phyloP scores from a whole-genome alignment of 495 filamentous ascomycete genomes.

The Hypoxylon subgilvum region DNA sequence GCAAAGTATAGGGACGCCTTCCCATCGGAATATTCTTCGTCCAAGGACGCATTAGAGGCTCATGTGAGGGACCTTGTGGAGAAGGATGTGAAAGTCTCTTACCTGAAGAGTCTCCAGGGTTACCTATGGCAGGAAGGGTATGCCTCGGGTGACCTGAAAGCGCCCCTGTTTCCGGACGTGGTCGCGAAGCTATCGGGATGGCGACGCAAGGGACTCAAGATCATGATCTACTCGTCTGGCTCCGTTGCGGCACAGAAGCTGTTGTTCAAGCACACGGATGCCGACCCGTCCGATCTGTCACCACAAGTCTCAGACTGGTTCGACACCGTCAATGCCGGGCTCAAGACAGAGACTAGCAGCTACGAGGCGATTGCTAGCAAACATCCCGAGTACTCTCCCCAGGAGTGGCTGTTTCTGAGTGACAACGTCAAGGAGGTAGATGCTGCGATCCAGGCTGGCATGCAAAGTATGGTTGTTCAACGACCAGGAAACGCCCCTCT shows the following conservation, averaged over 20 bases:
- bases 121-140: constrained; percentile 74
- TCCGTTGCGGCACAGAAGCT: constrained; percentile 74
- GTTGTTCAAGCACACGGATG: constrained; percentile 69
- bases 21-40: constrained; percentile 60
- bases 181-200: constrained; percentile 60
- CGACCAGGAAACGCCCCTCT: constrained; percentile 68
- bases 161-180: constrained; percentile 73
- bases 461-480: constrained; percentile 65
- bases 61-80: constrained; percentile 69
- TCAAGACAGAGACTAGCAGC: constrained; percentile 65
- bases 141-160: constrained; percentile 61
- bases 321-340: constrained; percentile 76
- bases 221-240: constrained; percentile 75
- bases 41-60: constrained; percentile 56
- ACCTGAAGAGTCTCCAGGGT: constrained; percentile 75
- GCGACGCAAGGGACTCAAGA: constrained; percentile 50
- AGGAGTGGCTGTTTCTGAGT: constrained; percentile 69
- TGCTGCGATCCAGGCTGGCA: constrained; percentile 67
- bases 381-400: constrained; percentile 46
- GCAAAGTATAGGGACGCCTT: constrained; percentile 66
- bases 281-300: constrained; percentile 60
- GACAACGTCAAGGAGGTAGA: constrained; percentile 74
- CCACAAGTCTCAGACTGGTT: constrained; percentile 64
- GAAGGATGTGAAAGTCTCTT: constrained; percentile 69
- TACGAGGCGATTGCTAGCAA: constrained; percentile 63